These are phyloP conservation scores for Closterium sp. DNA, from an alignment of 139 green algal genomes.

Conservation along the genomic window DNA sequence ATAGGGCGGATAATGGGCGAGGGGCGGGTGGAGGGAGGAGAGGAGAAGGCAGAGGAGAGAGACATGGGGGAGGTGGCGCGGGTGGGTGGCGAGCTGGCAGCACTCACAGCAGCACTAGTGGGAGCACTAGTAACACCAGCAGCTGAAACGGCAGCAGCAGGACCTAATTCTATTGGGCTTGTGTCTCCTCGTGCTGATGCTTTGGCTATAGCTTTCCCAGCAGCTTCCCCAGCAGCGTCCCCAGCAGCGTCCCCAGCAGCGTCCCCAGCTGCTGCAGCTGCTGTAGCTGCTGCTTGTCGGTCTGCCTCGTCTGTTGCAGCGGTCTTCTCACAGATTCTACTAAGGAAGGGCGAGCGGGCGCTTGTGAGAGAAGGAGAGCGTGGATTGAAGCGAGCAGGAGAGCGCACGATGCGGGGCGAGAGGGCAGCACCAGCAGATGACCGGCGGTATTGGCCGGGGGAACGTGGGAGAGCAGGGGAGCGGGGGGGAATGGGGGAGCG, in stretches of 20 bases:
- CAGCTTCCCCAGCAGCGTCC: neutral
- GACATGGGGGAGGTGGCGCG: neutral
- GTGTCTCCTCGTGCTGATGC: no score
- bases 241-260: neutral
- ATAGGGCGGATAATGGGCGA: neutral
- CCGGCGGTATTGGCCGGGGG: neutral
- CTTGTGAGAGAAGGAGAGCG: neutral
- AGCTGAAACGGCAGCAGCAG: neutral
- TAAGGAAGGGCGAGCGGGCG: neutral
- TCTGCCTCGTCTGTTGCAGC: neutral
- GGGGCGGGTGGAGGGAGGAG: neutral
- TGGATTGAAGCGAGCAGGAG: neutral
- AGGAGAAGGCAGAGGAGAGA: neutral
- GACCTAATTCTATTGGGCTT: neutral
- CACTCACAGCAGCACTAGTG: neutral
- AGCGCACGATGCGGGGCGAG: neutral
- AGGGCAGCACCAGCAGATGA: neutral
- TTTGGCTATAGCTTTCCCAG: neutral
- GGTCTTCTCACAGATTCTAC: neutral
- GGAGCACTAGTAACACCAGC: neutral
- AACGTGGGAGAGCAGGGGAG: neutral
- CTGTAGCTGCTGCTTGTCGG: neutral
- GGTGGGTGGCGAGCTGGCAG: neutral
- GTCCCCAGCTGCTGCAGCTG: neutral
- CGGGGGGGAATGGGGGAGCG: neutral